phyloP scores from a whole-genome alignment of 192 early-diverging fungal genomes.

The Coemansia sp. region DNA sequence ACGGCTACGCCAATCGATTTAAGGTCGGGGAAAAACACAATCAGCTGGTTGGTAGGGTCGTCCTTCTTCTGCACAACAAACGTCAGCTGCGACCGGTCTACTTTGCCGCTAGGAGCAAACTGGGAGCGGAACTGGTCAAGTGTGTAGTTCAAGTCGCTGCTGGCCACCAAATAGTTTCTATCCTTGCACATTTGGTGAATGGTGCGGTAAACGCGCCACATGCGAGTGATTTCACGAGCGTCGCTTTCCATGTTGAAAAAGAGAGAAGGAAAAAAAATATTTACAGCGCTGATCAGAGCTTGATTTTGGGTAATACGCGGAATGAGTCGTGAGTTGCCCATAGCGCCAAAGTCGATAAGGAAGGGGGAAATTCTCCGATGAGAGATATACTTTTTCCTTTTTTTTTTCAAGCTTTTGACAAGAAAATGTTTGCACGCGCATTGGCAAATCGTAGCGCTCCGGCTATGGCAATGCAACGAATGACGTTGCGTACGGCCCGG shows the following conservation, averaged over 20 bases:
- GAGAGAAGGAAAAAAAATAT: too few species aligned
- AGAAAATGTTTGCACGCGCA: not conserved
- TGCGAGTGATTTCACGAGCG: slow-evolving; percentile 62
- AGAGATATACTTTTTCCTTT: too few species aligned
- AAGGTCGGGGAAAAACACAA: slow-evolving; percentile 91
- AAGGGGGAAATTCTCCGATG: too few species aligned
- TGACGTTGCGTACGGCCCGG: slow-evolving; percentile 11
- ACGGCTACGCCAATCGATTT: slow-evolving; percentile 85
- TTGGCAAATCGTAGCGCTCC: not conserved
- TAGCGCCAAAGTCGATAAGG: too few species aligned
- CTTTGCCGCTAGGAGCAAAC: slow-evolving; percentile 66
- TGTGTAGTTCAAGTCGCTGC: slow-evolving; percentile 76
- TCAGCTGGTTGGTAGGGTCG: slow-evolving; percentile 77
- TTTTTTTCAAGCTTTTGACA: too few species aligned
- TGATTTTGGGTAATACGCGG: too few species aligned
- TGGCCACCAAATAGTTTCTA: slow-evolving; percentile 80
- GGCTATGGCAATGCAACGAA: not conserved
- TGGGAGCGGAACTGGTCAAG: slow-evolving; percentile 73
- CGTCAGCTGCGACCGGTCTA: slow-evolving; percentile 77
- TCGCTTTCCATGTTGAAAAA: slow-evolving; percentile 32
- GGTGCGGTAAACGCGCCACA: slow-evolving; percentile 85
- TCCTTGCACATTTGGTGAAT: slow-evolving; percentile 86
- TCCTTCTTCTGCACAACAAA: slow-evolving; percentile 82
- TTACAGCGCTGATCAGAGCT: too few species aligned
- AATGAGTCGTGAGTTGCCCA: too few species aligned